These are phyloP conservation scores for Cyclotella kingstonii DNA, from an alignment of 108 stramenopile species.

Conservation along the genomic window DNA sequence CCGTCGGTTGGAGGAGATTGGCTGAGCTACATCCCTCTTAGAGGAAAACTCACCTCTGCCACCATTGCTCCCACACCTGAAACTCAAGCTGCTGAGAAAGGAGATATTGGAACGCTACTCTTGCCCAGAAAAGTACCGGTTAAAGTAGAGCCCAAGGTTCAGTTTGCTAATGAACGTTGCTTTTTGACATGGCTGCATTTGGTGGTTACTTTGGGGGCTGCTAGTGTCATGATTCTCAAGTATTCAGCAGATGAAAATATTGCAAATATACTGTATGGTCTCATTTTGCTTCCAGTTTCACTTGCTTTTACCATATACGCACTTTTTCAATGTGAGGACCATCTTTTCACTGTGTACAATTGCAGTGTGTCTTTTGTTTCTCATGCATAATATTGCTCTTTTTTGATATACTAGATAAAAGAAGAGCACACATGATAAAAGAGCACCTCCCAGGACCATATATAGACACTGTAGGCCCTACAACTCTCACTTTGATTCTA, in stretches of 20 bases:
- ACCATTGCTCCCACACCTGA: not conserved
- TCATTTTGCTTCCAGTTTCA: conserved; percentile 56
- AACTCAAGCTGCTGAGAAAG: not conserved
- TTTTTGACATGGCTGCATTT: conserved; percentile 69
- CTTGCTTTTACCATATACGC: conserved; percentile 53
- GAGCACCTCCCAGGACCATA: conserved; percentile 53
- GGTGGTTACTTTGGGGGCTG: conserved; percentile 35
- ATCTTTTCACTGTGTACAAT: not conserved
- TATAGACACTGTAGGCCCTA: conserved; percentile 47
- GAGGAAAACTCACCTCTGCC: not conserved
- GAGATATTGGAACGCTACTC: conserved; percentile 34
- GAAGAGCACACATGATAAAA: conserved; percentile 48
- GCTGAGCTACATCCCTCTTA: conserved; percentile 17
- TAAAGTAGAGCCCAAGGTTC: conserved; percentile 71
- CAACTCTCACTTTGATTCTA: conserved; percentile 28
- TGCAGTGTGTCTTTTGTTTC: not conserved
- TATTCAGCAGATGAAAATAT: conserved; percentile 23
- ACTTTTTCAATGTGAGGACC: conserved; percentile 47
- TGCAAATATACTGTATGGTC: conserved; percentile 40
- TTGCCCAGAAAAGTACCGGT: conserved; percentile 48
- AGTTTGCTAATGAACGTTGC: conserved; percentile 75
- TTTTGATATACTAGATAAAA: conserved; percentile 16
- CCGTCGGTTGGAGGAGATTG: conserved; percentile 32
- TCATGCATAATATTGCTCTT: not conserved
- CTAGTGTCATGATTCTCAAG: conserved; percentile 38